Conservation (phyloP, 2,329 filamentous ascomycete species). For the Drechslerella coelobrocha region DNA sequence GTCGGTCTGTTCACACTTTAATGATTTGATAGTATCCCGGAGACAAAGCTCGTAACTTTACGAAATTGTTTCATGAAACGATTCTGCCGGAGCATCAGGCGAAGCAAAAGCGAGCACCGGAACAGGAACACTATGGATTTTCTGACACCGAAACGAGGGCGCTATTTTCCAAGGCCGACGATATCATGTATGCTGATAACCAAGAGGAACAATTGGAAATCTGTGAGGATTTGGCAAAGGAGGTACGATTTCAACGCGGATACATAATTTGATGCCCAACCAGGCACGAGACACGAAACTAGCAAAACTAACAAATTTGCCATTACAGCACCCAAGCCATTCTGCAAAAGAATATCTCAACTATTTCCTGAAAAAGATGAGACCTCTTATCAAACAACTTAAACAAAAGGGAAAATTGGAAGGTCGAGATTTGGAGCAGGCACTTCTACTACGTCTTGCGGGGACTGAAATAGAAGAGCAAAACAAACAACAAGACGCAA, state of each 20-base stretch:
- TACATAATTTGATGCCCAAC: neutral
- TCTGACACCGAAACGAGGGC: constrained; percentile 15
- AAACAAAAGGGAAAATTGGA: constrained; percentile 16
- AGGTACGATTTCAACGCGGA: constrained; percentile 10
- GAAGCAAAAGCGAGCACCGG: neutral
- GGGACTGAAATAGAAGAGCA: neutral
- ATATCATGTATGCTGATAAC: constrained; percentile 20
- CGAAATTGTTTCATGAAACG: constrained; percentile 10
- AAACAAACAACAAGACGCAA: neutral
- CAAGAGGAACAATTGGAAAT: constrained; percentile 29
- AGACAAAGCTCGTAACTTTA: constrained; percentile 13
- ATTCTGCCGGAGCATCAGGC: constrained; percentile 11
- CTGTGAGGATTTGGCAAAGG: constrained; percentile 17
- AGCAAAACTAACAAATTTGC: neutral
- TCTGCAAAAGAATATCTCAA: constrained; percentile 21
- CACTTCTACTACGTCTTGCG: constrained; percentile 12
- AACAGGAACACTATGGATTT: no score
- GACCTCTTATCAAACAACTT: constrained; percentile 29
- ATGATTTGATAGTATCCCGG: constrained; percentile 14
- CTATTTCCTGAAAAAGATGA: constrained; percentile 28
- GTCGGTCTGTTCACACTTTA: neutral
- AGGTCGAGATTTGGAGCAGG: constrained; percentile 15
- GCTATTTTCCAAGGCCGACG: constrained; percentile 15
- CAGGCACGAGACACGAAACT: no score
- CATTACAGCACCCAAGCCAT: constrained; percentile 9